phyloP scores from a whole-genome alignment of 2,329 filamentous ascomycete species.

The Alternaria tenuissima region DNA sequence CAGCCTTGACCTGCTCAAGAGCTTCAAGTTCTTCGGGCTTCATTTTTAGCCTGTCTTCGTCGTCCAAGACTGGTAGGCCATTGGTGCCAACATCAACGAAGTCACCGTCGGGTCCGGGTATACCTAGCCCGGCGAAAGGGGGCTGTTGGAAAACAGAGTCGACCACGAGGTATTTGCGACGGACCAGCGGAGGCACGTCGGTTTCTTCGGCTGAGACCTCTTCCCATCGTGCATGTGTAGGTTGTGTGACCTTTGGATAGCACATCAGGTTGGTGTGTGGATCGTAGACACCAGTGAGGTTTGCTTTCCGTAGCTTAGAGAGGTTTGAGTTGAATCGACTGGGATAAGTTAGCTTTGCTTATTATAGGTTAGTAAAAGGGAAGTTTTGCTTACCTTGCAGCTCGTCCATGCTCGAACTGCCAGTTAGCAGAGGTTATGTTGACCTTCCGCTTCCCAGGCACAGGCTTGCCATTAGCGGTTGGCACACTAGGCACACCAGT shows the following conservation, averaged over 20 bases:
- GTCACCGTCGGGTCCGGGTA: conserved; percentile 66
- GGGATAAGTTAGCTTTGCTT: conserved; percentile 28
- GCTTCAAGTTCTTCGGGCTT: conserved; percentile 75
- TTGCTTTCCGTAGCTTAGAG: conserved; percentile 71
- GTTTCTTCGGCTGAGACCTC: conserved; percentile 62
- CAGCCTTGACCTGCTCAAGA: conserved; percentile 71
- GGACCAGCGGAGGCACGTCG: conserved; percentile 63
- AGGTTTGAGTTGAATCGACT: conserved; percentile 87
- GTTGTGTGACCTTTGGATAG: conserved; percentile 87
- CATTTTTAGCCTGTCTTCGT: conserved; percentile 71
- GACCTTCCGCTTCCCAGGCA: conserved; percentile 81
- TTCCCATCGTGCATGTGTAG: conserved; percentile 85
- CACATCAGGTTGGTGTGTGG: conserved; percentile 93
- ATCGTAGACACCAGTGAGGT: conserved; percentile 83
- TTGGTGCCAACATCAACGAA: conserved; percentile 58
- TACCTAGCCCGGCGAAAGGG: conserved; percentile 64
- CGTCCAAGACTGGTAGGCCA: conserved; percentile 70
- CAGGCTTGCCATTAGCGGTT: conserved; percentile 73
- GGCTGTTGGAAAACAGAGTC: conserved; percentile 69
- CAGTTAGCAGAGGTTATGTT: conserved; percentile 94
- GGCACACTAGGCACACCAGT: conserved; percentile 80
- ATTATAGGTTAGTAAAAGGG: not conserved
- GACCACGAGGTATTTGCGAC: conserved; percentile 69
- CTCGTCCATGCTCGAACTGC: conserved; percentile 93
- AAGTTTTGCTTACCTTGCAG: conserved; percentile 74